Conservation (phyloP, 2,329 filamentous ascomycete species). For the Fusarium sulawesiense region DNA sequence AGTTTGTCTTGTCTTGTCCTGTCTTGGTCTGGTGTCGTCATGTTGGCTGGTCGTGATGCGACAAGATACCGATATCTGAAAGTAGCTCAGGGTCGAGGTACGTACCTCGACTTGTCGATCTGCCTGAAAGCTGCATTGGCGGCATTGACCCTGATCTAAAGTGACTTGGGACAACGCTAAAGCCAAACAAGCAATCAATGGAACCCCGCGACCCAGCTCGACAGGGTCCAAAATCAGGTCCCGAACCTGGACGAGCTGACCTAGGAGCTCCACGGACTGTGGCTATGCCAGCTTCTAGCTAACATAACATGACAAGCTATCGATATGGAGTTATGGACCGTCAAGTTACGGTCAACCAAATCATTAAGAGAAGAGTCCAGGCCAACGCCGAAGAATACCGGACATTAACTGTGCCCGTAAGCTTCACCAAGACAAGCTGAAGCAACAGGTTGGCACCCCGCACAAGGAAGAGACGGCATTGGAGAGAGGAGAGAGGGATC, state of each 20-base stretch:
- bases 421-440: conserved; percentile 7
- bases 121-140: conserved; percentile 44
- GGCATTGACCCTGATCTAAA: conserved; percentile 28
- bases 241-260: conserved; percentile 44
- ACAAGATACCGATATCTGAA: not conserved
- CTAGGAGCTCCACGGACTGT: conserved; percentile 25
- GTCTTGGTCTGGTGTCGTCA: conserved; percentile 33
- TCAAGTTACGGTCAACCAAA: conserved; percentile 21
- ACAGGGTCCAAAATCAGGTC: conserved; percentile 42
- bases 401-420: not conserved
- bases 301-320: conserved; percentile 10
- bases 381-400: conserved; percentile 1
- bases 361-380: conserved; percentile 1
- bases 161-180: conserved; percentile 34
- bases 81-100: conserved; percentile 22
- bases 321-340: conserved; percentile 10
- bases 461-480: conserved; percentile 22
- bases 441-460: not conserved
- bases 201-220: conserved; percentile 38
- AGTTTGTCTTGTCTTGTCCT: conserved; percentile 13
- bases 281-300: conserved; percentile 35
- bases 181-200: conserved; percentile 25
- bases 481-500: conserved; percentile 5
- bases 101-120: conserved; percentile 34
- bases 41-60: conserved; percentile 18